Conservation (phyloP, 2,329 filamentous ascomycete genomes). For the Hymenoscyphus fructigenus region DNA sequence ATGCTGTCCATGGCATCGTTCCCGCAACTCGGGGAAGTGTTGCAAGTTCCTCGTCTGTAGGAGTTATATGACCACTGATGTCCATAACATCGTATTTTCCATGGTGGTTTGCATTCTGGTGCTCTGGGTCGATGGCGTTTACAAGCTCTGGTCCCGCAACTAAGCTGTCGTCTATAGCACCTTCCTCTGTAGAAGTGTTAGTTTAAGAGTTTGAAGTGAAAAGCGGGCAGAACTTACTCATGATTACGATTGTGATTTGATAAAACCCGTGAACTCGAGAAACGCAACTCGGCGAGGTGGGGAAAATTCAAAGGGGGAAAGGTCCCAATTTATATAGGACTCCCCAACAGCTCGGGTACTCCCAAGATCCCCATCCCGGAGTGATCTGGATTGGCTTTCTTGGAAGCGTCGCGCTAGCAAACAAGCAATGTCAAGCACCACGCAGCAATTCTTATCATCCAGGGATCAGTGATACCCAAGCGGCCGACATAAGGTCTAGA, state of each 20-base stretch:
- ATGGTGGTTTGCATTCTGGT: neutral
- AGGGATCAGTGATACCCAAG: neutral
- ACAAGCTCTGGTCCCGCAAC: neutral
- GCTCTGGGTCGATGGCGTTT: neutral
- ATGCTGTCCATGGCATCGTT: slow-evolving; percentile 65
- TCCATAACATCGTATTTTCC: slow-evolving; percentile 12
- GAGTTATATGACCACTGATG: slow-evolving; percentile 21
- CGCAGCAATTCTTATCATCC: neutral
- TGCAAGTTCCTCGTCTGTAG: slow-evolving; percentile 58
- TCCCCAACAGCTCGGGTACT: neutral
- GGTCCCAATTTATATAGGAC: neutral
- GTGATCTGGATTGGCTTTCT: neutral
- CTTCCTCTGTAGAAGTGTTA: neutral
- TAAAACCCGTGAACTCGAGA: neutral
- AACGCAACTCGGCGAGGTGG: neutral
- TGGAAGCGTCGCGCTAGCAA: neutral
- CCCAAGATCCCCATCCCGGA: neutral
- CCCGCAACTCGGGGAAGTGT: slow-evolving; percentile 63
- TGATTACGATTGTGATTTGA: neutral
- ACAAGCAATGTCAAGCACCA: no score
- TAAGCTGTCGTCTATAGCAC: neutral
- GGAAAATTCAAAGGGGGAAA: neutral
- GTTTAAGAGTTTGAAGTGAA: neutral
- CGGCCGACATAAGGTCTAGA: neutral
- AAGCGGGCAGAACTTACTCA: neutral